Percentiles rank a stretch among this genome's conserved stretches.
Evolutionary conservation across 805 yeast genomes (phyloP).

Genomic region (Starmerella stigmatis): DNA sequence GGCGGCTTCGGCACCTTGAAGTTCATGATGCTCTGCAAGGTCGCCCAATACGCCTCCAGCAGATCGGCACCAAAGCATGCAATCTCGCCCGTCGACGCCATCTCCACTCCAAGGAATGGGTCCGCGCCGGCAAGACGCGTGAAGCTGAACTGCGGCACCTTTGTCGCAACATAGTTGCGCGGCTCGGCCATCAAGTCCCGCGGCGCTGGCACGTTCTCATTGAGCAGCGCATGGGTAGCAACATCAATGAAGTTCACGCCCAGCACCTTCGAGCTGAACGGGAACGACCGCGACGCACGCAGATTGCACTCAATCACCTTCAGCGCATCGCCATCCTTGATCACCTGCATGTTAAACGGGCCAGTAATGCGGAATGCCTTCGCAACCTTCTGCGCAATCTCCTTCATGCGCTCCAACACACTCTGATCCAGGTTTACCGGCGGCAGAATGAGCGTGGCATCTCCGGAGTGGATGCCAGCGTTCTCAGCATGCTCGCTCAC

Average conservation of each 20-base stretch:
- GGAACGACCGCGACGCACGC: conserved; percentile 98
- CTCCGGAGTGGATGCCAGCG: conserved; percentile 98
- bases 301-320: conserved; percentile 98
- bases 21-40: conserved; percentile 94
- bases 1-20: conserved; percentile 90
- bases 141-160: conserved; percentile 97
- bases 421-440: conserved; percentile 67
- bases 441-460: conserved; percentile 89
- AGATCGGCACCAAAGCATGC: conserved; percentile 88
- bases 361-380: conserved; percentile 92
- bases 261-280: conserved; percentile 93
- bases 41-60: conserved; percentile 93
- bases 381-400: conserved; percentile 87
- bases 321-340: conserved; percentile 87
- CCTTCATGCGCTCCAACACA: conserved; percentile 64
- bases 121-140: conserved; percentile 98
- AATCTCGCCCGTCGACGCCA: conserved; percentile 98
- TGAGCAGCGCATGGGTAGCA: conserved; percentile 78
- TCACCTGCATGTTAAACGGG: conserved; percentile 97
- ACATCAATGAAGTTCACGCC: conserved; percentile 92
- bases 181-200: conserved; percentile 66
- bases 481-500: conserved; percentile 96
- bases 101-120: conserved; percentile 97
- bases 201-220: conserved; percentile 64
- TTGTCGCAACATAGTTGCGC: conserved; percentile 83